Conservation (phyloP, 768 basidiomycete species). For the Psilocybe azurescens region DNA sequence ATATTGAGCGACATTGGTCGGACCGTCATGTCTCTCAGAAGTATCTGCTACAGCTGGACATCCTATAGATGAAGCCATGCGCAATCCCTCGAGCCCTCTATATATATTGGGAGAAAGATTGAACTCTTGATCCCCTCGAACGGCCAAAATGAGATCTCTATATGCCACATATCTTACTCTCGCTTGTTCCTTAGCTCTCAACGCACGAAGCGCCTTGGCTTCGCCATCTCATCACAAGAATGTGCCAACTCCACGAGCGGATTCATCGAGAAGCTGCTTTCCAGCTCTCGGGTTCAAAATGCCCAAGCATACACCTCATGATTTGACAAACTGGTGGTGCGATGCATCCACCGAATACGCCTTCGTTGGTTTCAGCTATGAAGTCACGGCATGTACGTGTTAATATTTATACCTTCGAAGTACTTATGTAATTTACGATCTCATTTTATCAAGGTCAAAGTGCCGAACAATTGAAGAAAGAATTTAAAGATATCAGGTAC, state of each 20-base stretch:
- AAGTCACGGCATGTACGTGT: slow-evolving; percentile 63
- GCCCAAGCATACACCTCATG: slow-evolving; percentile 51
- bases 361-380: slow-evolving; percentile 81
- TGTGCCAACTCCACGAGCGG: neutral
- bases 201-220: slow-evolving; percentile 1
- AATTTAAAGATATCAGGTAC: slow-evolving; percentile 64
- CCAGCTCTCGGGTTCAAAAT: slow-evolving; percentile 54
- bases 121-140: neutral
- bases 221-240: neutral
- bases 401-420: neutral
- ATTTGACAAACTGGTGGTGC: slow-evolving; percentile 67
- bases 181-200: neutral
- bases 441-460: slow-evolving; percentile 58
- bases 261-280: slow-evolving; percentile 36
- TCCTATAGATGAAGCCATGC: neutral
- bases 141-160: neutral
- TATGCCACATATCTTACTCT: neutral
- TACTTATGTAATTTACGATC: slow-evolving; percentile 1
- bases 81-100: neutral
- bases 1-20: neutral
- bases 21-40: neutral
- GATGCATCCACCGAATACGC: slow-evolving; percentile 66
- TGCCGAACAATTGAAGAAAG: slow-evolving; percentile 47
- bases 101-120: neutral
- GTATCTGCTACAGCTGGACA: neutral